Conservation (phyloP, 805 yeast species). For the Candida krabiensis region DNA sequence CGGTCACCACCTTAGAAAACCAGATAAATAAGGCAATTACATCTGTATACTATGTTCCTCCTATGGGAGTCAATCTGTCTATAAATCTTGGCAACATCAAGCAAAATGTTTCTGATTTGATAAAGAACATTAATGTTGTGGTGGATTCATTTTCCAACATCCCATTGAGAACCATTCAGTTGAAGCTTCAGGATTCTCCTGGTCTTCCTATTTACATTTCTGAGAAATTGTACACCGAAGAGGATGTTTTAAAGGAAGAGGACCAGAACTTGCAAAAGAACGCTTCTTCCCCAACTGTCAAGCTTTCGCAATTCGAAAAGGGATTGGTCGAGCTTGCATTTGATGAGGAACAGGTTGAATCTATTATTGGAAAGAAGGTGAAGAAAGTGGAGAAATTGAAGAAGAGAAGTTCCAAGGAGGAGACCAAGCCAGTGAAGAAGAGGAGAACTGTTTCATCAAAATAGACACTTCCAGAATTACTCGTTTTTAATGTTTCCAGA, state of each 20-base stretch:
- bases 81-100: constrained; percentile 63
- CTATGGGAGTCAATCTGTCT: constrained; percentile 69
- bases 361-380: constrained; percentile 59
- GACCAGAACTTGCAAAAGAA: constrained; percentile 22
- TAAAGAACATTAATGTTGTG: constrained; percentile 60
- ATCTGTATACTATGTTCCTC: constrained; percentile 62
- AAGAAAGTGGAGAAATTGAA: constrained; percentile 34
- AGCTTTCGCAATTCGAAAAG: constrained; percentile 63
- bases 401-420: constrained; percentile 15
- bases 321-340: constrained; percentile 81
- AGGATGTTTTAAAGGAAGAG: constrained; percentile 44
- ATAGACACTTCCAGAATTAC: too few species aligned
- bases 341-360: constrained; percentile 65
- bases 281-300: constrained; percentile 36
- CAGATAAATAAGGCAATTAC: constrained; percentile 58
- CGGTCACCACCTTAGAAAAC: constrained; percentile 52
- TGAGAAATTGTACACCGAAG: constrained; percentile 51
- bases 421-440: constrained; percentile 3
- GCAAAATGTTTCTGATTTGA: constrained; percentile 48
- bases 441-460: constrained; percentile 10
- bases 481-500: too few species aligned
- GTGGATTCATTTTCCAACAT: constrained; percentile 43
- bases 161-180: constrained; percentile 54
- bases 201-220: constrained; percentile 79
- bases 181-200: constrained; percentile 74